Evolutionary conservation across 148 eudicot species (phyloP).

Genomic region (Polygonum maritimum): DNA sequence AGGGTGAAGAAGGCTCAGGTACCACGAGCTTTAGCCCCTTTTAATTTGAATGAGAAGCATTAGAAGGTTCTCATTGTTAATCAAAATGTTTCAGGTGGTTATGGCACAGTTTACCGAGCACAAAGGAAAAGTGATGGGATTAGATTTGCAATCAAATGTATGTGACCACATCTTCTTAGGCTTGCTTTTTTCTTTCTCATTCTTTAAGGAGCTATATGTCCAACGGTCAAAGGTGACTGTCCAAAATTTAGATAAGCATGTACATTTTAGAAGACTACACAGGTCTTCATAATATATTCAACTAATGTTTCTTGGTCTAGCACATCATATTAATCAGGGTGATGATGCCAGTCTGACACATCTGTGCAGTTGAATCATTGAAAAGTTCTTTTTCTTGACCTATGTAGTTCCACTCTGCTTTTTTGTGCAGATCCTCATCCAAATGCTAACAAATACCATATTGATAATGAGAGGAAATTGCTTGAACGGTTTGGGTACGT

Average conservation of each 20-base stretch:
- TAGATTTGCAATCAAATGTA: constrained; percentile 90
- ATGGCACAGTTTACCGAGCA: constrained; percentile 93
- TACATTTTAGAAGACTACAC: neutral
- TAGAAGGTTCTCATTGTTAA: constrained; percentile 1
- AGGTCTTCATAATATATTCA: neutral
- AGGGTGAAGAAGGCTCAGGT: constrained; percentile 99
- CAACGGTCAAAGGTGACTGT: neutral
- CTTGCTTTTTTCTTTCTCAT: neutral
- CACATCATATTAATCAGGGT: neutral
- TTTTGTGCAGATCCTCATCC: constrained; percentile 70
- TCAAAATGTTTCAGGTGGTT: constrained; percentile 68
- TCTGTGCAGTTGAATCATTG: neutral
- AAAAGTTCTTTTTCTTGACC: neutral
- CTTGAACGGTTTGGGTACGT: constrained; percentile 88
- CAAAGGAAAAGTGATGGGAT: constrained; percentile 66
- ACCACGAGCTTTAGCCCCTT: constrained; percentile 1
- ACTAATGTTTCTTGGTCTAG: neutral
- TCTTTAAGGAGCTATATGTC: neutral
- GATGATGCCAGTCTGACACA: neutral
- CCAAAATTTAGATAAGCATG: neutral
- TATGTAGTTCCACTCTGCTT: neutral
- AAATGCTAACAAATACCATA: constrained; percentile 66
- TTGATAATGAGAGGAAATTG: constrained; percentile 83
- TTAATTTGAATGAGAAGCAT: neutral
- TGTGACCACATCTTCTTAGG: constrained; percentile 8